Base-by-base conservation (phyloP, 805 yeast species). In the Wickerhamiella spandovensis region DNA sequence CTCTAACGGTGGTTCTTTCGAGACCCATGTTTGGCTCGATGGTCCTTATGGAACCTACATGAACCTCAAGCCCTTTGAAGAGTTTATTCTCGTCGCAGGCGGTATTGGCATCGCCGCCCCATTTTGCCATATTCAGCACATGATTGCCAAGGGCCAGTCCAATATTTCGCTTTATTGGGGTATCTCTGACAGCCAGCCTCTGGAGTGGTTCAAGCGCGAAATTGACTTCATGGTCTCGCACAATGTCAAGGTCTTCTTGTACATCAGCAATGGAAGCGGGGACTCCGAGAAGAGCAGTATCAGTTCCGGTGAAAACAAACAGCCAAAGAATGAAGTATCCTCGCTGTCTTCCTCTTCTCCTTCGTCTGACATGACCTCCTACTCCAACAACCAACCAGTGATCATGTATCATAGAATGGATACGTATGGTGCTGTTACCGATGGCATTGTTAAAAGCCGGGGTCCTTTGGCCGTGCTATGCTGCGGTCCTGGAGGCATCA, bases 401-500 rank as follows among this genome's bases (percentile, higher is more conserved):
- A 5, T 6, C 5, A 10, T 30, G 5, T 20, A 47, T 5, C 18
- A 23, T 15, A 12, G 21, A 25, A 39, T 18, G 43, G 35, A 46
- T 5, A 23, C n/a, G 21, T 18, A 17, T 22, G 13, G 15, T 7
- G 28, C 20, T 20, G 35, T 21, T n/a, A 12, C 5, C 6, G 41
- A 25, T 5, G 15, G 7, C 15, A 25, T 39, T 39, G 3, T 5
- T 2, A 20, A 30, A 8, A n/a, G 21, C 20, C 32, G 24, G 13
- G 44, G 81, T 56, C 82, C 81, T 5, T 60, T 73, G n/a, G 76
- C 76, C 0, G 70, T 81, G 42, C 67, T 79, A 23, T 68, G 76
- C n/a, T 81, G 87, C 67, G 87, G 86, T 5, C 82, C 81, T 47
- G 73, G 78, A 38, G 51, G 62, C 5, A 73, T 79, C 72, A 79